A percentile compares a stretch with the other conserved stretches of the same genome.
phyloP scores from a whole-genome alignment of 176 grass and related monocot species.

The Raddia guianensis region DNA sequence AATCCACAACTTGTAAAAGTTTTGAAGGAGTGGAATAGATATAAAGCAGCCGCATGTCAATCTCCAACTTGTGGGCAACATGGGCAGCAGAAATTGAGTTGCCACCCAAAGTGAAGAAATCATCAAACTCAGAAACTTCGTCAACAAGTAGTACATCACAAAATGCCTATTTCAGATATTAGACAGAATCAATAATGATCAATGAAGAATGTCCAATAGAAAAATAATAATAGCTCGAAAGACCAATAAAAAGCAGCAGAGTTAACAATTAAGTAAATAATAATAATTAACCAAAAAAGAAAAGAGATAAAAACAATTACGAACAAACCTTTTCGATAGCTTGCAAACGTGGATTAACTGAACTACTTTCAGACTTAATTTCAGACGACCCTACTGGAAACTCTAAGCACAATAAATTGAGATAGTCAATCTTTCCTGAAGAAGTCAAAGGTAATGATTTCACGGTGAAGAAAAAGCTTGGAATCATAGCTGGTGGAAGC shows the following conservation, averaged over 20 bases:
- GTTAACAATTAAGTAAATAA: background rate
- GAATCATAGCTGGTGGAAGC: constrained; percentile 72
- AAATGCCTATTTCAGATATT: constrained; percentile 61
- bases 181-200: constrained; percentile 33
- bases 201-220: constrained; percentile 24
- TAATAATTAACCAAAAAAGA: constrained; percentile 22
- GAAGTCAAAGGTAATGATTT: constrained; percentile 66
- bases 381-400: constrained; percentile 32
- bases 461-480: constrained; percentile 55
- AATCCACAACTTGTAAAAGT: constrained; percentile 52
- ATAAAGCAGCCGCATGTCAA: constrained; percentile 88
- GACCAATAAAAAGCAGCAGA: background rate
- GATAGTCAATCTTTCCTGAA: constrained; percentile 88
- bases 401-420: constrained; percentile 54
- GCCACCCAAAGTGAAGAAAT: constrained; percentile 85
- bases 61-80: constrained; percentile 69
- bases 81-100: constrained; percentile 88
- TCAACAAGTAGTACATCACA: constrained; percentile 60
- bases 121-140: constrained; percentile 80
- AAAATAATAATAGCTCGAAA: background rate
- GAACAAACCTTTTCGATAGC: constrained; percentile 67
- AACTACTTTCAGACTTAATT: constrained; percentile 36
- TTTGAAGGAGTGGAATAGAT: constrained; percentile 62
- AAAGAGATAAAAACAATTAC: constrained; percentile 16
- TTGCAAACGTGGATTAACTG: constrained; percentile 51